Conservation (phyloP, 2,329 filamentous ascomycete genomes). For the Aspergillus udagawae region DNA sequence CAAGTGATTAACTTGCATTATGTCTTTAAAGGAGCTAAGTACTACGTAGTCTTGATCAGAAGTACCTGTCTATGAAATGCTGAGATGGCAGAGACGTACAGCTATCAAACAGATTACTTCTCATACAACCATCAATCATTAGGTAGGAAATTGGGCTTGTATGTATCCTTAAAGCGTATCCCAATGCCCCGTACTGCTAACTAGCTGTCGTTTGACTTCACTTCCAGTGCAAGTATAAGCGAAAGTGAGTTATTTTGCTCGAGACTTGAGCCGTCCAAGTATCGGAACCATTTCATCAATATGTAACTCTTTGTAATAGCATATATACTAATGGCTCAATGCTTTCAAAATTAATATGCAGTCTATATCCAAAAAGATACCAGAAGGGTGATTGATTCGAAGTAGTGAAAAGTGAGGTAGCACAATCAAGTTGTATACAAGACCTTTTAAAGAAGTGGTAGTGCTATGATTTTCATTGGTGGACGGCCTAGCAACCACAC, state of each 20-base stretch:
- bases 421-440: background rate
- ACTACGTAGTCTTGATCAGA: background rate
- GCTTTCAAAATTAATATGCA: no score
- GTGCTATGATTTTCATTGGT: conserved; percentile 14
- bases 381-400: no score
- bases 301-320: no score
- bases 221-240: no score
- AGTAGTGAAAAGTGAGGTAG: no score
- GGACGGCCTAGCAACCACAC: conserved; percentile 1
- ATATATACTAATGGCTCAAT: no score
- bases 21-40: background rate
- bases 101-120: background rate
- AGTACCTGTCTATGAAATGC: background rate
- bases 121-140: background rate
- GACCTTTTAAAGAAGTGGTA: background rate
- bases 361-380: no score
- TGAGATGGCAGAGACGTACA: background rate
- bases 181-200: background rate
- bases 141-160: background rate
- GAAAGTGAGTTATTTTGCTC: background rate
- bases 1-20: no score
- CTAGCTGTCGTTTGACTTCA: background rate
- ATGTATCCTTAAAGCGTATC: no score
- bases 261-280: background rate
- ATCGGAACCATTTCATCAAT: background rate